A percentile compares a stretch with the other conserved stretches of the same genome.
These are phyloP conservation scores for Hibiscus mutabilis DNA, from an alignment of 345 rosid genomes.

Conservation along the genomic window DNA sequence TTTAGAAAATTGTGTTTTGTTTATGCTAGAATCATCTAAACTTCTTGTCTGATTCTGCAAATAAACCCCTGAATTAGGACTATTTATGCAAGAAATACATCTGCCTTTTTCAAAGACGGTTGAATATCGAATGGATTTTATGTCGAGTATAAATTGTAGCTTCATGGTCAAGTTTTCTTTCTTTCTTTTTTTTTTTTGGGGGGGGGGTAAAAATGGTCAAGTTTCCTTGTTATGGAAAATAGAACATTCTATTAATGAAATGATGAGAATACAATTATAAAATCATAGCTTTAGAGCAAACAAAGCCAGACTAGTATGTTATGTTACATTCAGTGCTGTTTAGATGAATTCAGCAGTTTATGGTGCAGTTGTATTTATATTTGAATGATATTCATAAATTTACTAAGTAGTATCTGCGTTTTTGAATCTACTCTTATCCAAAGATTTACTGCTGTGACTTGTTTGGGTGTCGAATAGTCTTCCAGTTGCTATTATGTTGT, in stretches of 20 bases:
- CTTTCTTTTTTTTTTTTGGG: too few relatives aligned
- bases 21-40: background rate
- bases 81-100: background rate
- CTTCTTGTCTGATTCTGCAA: background rate
- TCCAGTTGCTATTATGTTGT: background rate
- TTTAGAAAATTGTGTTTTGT: too few relatives aligned
- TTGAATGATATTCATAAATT: background rate
- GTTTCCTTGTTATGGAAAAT: background rate
- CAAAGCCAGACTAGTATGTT: background rate
- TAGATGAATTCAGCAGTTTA: background rate
- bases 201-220: too few relatives aligned
- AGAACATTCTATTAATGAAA: background rate
- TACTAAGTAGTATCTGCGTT: background rate
- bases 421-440: background rate
- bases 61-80: background rate
- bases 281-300: background rate
- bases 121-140: background rate
- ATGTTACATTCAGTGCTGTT: background rate
- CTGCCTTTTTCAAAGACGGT: background rate
- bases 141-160: background rate
- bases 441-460: background rate
- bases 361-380: background rate
- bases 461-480: background rate
- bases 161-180: background rate
- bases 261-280: background rate